Base-by-base conservation (phyloP, 2,329 filamentous ascomycete genomes). In the Ophiosphaerella korrae region DNA sequence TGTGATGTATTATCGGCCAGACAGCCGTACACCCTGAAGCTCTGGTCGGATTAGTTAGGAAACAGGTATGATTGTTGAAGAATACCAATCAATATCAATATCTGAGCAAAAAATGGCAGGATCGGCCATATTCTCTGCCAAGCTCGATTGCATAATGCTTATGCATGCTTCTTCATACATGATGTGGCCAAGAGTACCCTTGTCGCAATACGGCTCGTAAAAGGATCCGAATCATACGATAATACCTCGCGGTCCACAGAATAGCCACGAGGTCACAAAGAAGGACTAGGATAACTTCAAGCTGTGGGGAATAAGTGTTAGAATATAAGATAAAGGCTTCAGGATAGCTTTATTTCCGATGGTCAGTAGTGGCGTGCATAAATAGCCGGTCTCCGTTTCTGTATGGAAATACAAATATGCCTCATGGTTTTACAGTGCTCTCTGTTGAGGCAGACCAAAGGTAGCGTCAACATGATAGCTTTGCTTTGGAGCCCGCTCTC, bases 61-160 rank as follows among this genome's bases (percentile, higher is more conserved):
- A 3, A 21, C 18, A 4, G 18, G 18, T 3, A 62, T 58, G 7
- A 69, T 67, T 61, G 71, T 69, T 6, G 67, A 62, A 5, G 71
- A 58, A n/a, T 68, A 72, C 38, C 76, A 73, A 12, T 77, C 72
- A 14, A 79, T 73, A 39, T 77, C 77, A n/a, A 77, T 74, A 47
- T 85, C 83, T 1, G 77, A 77, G 39, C 79, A 78, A 14, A 14
- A 87, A 57, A 87, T 82, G 5, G 81, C 79, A 0, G 84, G 77
- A 53, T 86, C 83, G 52, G 18, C 18, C 18, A 21, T 21, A 4
- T 21, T 87, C 86, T 4, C 84, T 84, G n/a, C 84, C 82, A 7
- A 85, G 76, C 66, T 87, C 84, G 5, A 87, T 76, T 0, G 81
- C 84, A 13, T 83, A 77, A 29, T 83, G 76, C 75, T 86, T 87